A percentile compares a stretch with the other conserved stretches of the same genome.
phyloP scores from a whole-genome alignment of 2,329 filamentous ascomycete genomes.

The Domatiomyces globalis region DNA sequence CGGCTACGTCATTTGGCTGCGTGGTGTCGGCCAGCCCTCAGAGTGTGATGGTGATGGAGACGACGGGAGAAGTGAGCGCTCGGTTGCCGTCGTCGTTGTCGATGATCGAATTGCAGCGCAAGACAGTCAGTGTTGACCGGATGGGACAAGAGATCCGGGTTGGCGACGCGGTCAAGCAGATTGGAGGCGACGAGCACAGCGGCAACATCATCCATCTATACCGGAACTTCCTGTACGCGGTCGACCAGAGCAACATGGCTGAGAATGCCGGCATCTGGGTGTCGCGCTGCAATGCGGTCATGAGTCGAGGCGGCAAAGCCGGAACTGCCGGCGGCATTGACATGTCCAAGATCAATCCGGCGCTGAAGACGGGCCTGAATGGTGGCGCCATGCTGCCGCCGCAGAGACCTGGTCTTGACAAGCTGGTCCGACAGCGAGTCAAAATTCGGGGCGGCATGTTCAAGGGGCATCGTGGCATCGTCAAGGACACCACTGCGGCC shows the following conservation, averaged over 20 bases:
- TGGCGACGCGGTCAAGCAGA: constrained; percentile 86
- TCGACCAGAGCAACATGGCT: constrained; percentile 58
- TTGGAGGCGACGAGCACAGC: constrained; percentile 67
- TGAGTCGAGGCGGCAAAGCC: constrained; percentile 86
- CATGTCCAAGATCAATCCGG: constrained; percentile 82
- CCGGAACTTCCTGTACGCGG: constrained; percentile 79
- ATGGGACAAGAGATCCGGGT: constrained; percentile 84
- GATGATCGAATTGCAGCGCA: constrained; percentile 66
- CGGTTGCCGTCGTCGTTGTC: constrained; percentile 87
- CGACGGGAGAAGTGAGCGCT: constrained; percentile 68
- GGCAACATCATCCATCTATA: constrained; percentile 91
- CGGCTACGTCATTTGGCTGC: constrained; percentile 75
- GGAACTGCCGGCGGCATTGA: constrained; percentile 59
- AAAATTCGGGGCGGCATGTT: constrained; percentile 74
- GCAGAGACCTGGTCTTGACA: constrained; percentile 60
- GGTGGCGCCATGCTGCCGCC: constrained; percentile 51
- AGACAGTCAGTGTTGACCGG: constrained; percentile 80
- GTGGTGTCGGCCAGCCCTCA: constrained; percentile 93
- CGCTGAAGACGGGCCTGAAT: constrained; percentile 36
- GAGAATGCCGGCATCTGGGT: constrained; percentile 89
- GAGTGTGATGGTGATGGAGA: constrained; percentile 76
- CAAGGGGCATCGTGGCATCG: constrained; percentile 86
- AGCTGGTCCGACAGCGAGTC: constrained; percentile 79
- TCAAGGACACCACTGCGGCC: constrained; percentile 82
- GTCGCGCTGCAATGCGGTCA: constrained; percentile 68